Evolutionary conservation across 345 rosid species (phyloP).

Genomic region (Linum lewisii): DNA sequence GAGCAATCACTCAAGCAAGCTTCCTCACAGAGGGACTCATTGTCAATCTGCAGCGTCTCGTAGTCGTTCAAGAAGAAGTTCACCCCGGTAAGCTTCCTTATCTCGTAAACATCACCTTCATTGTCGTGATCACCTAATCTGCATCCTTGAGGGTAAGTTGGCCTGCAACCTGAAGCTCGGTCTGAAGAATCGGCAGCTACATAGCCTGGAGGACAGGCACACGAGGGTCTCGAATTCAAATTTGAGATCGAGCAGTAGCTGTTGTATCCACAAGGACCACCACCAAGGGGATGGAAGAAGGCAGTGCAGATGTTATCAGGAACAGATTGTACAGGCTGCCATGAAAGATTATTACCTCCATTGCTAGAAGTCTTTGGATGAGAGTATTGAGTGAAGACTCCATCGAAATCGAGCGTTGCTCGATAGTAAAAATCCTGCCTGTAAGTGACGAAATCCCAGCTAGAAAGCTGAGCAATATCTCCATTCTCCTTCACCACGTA

Average conservation of each 20-base stretch:
- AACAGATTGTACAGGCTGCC: background rate
- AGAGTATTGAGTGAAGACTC: constrained; percentile 18
- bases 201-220: constrained; percentile 8
- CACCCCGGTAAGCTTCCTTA: background rate
- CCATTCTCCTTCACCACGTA: constrained; percentile 1
- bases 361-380: constrained; percentile 3
- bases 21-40: constrained; percentile 5
- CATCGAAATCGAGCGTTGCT: constrained; percentile 22
- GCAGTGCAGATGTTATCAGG: background rate
- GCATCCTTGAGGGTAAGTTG: constrained; percentile 10
- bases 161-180: constrained; percentile 5
- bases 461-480: constrained; percentile 7
- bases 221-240: background rate
- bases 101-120: constrained; percentile 8
- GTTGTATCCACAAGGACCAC: constrained; percentile 15
- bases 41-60: constrained; percentile 3
- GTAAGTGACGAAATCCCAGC: background rate
- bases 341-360: background rate
- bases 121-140: constrained; percentile 6
- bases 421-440: constrained; percentile 10
- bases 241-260: constrained; percentile 7
- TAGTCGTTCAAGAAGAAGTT: constrained; percentile 10
- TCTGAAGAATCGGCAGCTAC: constrained; percentile 5
- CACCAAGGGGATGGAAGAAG: background rate
- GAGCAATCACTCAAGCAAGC: constrained; percentile 12